Base-by-base conservation (phyloP, 2,329 filamentous ascomycete species). In the Ophiosphaerella korrae region DNA sequence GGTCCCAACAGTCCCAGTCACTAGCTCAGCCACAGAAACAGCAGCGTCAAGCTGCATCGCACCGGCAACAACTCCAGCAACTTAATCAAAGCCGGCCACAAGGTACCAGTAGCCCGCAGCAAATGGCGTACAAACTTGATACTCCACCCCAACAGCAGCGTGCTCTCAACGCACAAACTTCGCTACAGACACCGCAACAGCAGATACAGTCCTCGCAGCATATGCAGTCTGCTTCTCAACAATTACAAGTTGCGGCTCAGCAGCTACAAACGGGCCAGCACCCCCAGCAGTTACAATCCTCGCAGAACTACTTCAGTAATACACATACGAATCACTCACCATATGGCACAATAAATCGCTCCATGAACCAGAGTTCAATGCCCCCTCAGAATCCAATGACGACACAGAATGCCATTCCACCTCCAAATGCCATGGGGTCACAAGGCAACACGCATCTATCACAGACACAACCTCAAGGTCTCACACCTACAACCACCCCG, bases 21-120 rank as follows among this genome's bases (percentile, higher is more conserved):
- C 50, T 53, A 18, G 43, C 51, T n/a, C 52, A 54, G 31, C 32
- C 40, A 14, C 56, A 57, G 24, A 12, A 11, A 29, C 38, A 41
- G n/a, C 21, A 23, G 7, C 53, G 50, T 16, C 55, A 58, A 37
- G 39, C 48, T 6, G 40, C 48, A 2, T 53, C 56, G 13, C 57
- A 66, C 39, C 59, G 59, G 12, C 63, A 65, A 31, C 63, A 66
- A 23, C 48, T 65, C 1, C 54, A 60, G 14, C 62, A 66, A 42
- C 61, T 66, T 33, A 63, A 63, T 7, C 63, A 62, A 36, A 45
- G 18, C 14, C 51, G 42, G 11, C 47, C 54, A 23, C 55, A 42
- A 16, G 39, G 24, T 18, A 52, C 39, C 36, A 49, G 50, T 32
- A 64, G 57, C 34, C 62, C 60, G 7, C 60, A 62, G n/a, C 62